A percentile compares a stretch with the other conserved stretches of the same genome.
Conservation (phyloP, 805 yeast species). For the Kazachstania bromeliacearum region DNA sequence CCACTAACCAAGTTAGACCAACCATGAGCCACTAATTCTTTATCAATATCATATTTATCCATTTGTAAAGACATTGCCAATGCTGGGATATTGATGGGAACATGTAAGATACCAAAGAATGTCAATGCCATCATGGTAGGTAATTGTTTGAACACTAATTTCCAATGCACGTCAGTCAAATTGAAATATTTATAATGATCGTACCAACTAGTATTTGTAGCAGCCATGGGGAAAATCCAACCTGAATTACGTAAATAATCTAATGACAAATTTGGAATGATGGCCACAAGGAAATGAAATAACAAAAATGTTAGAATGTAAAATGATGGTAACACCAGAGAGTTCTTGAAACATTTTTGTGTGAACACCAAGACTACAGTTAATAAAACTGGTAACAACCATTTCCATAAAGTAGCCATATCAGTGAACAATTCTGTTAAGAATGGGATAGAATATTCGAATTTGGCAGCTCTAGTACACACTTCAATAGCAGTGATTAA, state of each 20-base stretch:
- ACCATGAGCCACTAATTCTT: constrained; percentile 93
- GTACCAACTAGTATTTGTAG: constrained; percentile 79
- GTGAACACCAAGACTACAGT: constrained; percentile 52
- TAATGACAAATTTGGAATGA: constrained; percentile 59
- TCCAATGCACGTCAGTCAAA: constrained; percentile 67
- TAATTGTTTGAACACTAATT: constrained; percentile 50
- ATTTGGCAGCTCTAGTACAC: constrained; percentile 65
- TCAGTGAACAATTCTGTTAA: constrained; percentile 36
- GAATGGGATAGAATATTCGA: constrained; percentile 54
- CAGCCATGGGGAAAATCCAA: constrained; percentile 61
- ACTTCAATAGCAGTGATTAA: constrained; percentile 88
- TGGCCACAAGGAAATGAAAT: constrained; percentile 59
- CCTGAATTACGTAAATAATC: constrained; percentile 58
- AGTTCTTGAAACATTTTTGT: constrained; percentile 52
- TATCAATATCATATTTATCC: constrained; percentile 78
- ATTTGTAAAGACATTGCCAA: constrained; percentile 82
- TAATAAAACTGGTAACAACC: constrained; percentile 61
- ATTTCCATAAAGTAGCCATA: constrained; percentile 40
- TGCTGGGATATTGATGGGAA: constrained; percentile 96
- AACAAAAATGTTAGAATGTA: constrained; percentile 60
- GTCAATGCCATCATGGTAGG: constrained; percentile 96
- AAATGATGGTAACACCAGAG: constrained; percentile 71
- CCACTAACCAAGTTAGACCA: constrained; percentile 83
- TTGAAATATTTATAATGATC: constrained; percentile 68
- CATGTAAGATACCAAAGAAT: constrained; percentile 91